Evolutionary conservation across 2,329 filamentous ascomycete species (phyloP).

Genomic region (Aspergillus texensis): DNA sequence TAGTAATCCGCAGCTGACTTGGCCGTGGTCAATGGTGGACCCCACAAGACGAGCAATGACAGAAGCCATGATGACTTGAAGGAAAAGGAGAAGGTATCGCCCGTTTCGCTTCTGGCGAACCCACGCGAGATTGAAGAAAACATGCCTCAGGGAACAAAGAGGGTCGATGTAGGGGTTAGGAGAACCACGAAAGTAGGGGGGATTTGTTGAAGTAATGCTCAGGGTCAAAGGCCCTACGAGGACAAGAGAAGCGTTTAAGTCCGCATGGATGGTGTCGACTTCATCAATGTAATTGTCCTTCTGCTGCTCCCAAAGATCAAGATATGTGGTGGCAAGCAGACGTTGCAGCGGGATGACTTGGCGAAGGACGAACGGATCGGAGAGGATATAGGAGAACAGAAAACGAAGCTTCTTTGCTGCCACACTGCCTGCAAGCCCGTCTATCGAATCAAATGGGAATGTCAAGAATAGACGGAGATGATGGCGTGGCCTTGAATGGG

Average conservation of each 20-base stretch:
- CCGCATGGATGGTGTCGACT: conserved; percentile 15
- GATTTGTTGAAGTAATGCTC: neutral
- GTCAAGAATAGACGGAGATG: neutral
- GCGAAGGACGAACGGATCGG: neutral
- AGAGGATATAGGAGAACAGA: conserved; percentile 7
- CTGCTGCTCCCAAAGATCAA: neutral
- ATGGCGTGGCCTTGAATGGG: conserved; percentile 15
- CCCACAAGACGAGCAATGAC: conserved; percentile 30
- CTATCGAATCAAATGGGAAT: neutral
- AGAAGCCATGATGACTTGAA: conserved; percentile 28
- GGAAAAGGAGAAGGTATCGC: conserved; percentile 13
- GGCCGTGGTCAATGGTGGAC: conserved; percentile 27
- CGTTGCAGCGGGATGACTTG: neutral
- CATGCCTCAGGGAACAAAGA: conserved; percentile 17
- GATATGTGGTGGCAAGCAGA: neutral
- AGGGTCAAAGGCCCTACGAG: conserved; percentile 17
- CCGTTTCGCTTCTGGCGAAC: conserved; percentile 12
- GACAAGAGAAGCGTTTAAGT: conserved; percentile 20
- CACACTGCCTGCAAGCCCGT: neutral
- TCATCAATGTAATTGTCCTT: neutral
- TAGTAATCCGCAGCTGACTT: conserved; percentile 84
- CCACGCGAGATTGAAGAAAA: conserved; percentile 22
- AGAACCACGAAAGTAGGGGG: neutral
- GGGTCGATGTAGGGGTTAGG: neutral
- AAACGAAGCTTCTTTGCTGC: neutral